Evolutionary conservation across 2,329 filamentous ascomycete species (phyloP), one percentile per base, ranked within the genome.

Genomic region (Nothomitra cinnamomea): DNA sequence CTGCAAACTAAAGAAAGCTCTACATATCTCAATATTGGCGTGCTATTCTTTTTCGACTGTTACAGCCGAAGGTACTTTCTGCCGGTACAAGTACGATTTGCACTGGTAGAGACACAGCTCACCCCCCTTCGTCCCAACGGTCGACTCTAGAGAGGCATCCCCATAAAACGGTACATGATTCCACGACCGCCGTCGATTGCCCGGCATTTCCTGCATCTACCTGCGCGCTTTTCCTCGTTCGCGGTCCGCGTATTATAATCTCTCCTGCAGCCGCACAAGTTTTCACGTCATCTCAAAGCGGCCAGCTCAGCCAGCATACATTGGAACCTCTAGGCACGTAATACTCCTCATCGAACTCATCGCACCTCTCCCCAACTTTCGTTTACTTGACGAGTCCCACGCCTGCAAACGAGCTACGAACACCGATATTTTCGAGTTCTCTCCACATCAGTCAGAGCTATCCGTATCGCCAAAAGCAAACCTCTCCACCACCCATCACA

Each of bases 301-400:
- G 21, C 21, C 21, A 21, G 15, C 43, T 48, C 22, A 48, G 43
- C 43, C 43, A 48, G 43, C 43, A 48, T 25, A 48, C 28, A 25
- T 48, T 13, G 43, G 28, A 25, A 13, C 28, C 43, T 28, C 21
- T 25, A 13, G 8, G 8, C 24, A 22, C 19, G 24, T 48, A 48
- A 48, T 48, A 19, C 43, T 17, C 43, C 21, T 25, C 43, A 48
- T 48, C 43, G 43, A 21, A 48, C 43, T 48, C 43, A 48, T 28
- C 43, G 43, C 43, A 48, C 15, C 21, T 25, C 43, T 15, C 43
- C 21, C 43, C 43, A 48, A 48, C 43, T 48, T 48, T 48, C 43
- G 43, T 48, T 48, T 48, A 48, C 43, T 48, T 48, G 43, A 48
- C 43, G 43, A 48, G 43, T 48, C 43, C 43, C 43, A 48, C 43